These are phyloP conservation scores for Scorias spongiosa DNA, from an alignment of 2,329 filamentous ascomycete species.

Conservation along the genomic window DNA sequence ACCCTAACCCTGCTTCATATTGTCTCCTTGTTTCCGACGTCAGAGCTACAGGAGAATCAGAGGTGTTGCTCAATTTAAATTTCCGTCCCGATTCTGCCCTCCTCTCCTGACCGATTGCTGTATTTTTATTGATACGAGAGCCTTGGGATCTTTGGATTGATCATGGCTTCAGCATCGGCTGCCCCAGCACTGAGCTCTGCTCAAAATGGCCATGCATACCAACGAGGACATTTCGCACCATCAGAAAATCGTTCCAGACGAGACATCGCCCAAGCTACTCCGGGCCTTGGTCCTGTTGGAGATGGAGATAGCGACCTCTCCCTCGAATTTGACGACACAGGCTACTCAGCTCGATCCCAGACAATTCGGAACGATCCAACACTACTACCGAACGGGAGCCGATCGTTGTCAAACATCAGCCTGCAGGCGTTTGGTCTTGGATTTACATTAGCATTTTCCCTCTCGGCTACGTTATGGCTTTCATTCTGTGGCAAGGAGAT, in stretches of 20 bases:
- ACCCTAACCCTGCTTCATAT: too few species aligned
- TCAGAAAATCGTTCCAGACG: neutral
- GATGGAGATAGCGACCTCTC: neutral
- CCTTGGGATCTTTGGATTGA: too few species aligned
- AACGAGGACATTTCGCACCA: neutral
- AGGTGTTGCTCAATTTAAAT: too few species aligned
- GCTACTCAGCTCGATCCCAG: neutral
- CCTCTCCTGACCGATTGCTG: too few species aligned
- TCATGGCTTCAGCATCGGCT: neutral
- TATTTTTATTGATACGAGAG: too few species aligned
- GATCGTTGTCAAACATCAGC: constrained; percentile 32
- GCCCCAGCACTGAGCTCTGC: neutral
- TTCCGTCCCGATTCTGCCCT: too few species aligned
- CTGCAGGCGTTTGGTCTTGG: constrained; percentile 32
- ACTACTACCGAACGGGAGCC: constrained; percentile 27
- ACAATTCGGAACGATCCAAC: constrained; percentile 11
- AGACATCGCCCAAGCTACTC: neutral
- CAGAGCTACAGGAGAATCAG: too few species aligned
- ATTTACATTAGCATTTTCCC: constrained; percentile 19
- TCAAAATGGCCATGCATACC: neutral
- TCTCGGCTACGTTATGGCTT: constrained; percentile 14
- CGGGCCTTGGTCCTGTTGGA: neutral
- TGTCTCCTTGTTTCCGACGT: too few species aligned
- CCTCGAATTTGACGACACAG: neutral
- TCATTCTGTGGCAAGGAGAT: constrained; percentile 7